phyloP scores from a whole-genome alignment of 78 protist genomes.

The Dictyostelium discoideum region DNA sequence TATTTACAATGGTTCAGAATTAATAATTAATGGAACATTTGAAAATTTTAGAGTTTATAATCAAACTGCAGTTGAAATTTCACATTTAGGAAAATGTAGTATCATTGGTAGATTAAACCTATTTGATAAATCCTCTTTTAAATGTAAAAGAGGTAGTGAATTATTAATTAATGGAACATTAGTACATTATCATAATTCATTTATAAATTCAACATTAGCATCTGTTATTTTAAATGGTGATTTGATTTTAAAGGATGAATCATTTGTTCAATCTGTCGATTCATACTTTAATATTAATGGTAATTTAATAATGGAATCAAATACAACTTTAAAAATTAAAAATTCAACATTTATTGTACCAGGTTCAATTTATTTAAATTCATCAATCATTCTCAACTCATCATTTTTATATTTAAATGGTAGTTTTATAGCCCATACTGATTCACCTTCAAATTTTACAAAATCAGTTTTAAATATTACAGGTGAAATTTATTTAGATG shows the following conservation, averaged over 20 bases:
- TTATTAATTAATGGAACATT: not conserved
- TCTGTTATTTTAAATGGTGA: not conserved
- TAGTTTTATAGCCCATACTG: not conserved
- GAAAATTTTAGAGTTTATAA: not conserved
- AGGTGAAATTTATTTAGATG: not conserved
- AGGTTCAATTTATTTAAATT: not conserved
- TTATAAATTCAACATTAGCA: not conserved
- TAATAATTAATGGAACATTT: not conserved
- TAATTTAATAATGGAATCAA: not conserved
- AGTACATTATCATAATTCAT: slow-evolving; percentile 3
- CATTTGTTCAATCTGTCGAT: not conserved
- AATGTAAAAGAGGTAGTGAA: not conserved
- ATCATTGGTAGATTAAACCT: not conserved
- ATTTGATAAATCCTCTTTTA: not conserved
- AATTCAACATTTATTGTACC: not conserved
- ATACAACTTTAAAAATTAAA: not conserved
- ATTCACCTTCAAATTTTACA: not conserved
- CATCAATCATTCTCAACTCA: not conserved
- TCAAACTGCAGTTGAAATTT: not conserved
- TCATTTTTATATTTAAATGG: not conserved
- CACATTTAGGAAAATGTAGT: not conserved
- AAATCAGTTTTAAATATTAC: not conserved
- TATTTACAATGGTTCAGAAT: not conserved
- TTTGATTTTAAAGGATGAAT: not conserved
- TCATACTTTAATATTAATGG: not conserved